phyloP scores from a whole-genome alignment of 2,329 filamentous ascomycete species.

The Ceratocystis cubensis region DNA sequence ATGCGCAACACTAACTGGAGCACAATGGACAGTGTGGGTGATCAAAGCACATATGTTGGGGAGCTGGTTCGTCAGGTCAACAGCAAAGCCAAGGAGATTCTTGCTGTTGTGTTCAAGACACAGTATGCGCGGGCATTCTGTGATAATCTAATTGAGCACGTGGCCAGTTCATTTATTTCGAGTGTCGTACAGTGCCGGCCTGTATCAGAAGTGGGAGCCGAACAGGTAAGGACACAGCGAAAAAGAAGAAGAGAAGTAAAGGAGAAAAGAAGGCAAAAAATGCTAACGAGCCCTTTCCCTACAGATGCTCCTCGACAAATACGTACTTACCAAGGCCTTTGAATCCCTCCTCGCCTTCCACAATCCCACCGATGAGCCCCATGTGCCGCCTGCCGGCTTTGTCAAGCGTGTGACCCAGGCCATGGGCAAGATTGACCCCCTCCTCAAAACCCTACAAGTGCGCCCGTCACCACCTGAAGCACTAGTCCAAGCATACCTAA shows the following conservation, averaged over 20 bases:
- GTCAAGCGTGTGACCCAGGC: conserved; percentile 73
- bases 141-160: conserved; percentile 83
- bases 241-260: neutral
- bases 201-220: conserved; percentile 84
- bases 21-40: conserved; percentile 81
- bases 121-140: conserved; percentile 92
- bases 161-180: conserved; percentile 65
- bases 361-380: conserved; percentile 27
- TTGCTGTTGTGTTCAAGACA: conserved; percentile 69
- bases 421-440: conserved; percentile 77
- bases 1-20: conserved; percentile 96
- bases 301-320: conserved; percentile 90
- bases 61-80: conserved; percentile 67
- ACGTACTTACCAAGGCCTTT: conserved; percentile 71
- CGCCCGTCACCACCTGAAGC: conserved; percentile 82
- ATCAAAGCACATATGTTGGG: conserved; percentile 83
- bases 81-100: conserved; percentile 57
- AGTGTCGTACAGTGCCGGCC: conserved; percentile 83
- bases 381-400: conserved; percentile 47
- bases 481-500: conserved; percentile 90
- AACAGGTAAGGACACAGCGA: conserved; percentile 48
- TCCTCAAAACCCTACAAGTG: conserved; percentile 94
- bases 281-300: conserved; percentile 23
- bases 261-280: neutral
- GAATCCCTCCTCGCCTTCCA: conserved; percentile 55